Evolutionary conservation across 2,329 filamentous ascomycete genomes (phyloP).

Genomic region (Aspergillus flavus): DNA sequence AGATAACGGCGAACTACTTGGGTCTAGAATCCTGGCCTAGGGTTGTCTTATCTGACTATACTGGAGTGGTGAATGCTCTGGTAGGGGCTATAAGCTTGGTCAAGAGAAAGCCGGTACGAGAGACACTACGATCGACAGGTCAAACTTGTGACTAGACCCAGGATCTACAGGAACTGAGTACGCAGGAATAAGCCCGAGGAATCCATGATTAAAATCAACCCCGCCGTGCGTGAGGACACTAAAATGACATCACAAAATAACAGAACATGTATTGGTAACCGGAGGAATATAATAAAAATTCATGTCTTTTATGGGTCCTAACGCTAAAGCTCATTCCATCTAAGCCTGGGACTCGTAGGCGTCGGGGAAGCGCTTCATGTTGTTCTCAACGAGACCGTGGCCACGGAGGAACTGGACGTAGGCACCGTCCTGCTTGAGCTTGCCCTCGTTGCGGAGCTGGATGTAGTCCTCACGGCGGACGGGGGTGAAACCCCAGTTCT

Average conservation of each 20-base stretch:
- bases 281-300: slow-evolving; percentile 9
- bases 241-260: slow-evolving; percentile 11
- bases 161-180: background rate
- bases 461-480: slow-evolving; percentile 97
- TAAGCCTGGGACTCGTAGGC: slow-evolving; percentile 65
- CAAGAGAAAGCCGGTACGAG: background rate
- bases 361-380: slow-evolving; percentile 93
- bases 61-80: background rate
- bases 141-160: background rate
- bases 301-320: slow-evolving; percentile 20
- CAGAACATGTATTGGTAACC: slow-evolving; percentile 6
- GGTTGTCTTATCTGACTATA: too few species aligned
- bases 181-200: slow-evolving; percentile 9
- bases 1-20: background rate
- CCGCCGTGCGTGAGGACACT: slow-evolving; percentile 18
- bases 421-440: slow-evolving; percentile 95
- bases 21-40: background rate
- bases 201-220: slow-evolving; percentile 18
- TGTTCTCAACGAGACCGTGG: slow-evolving; percentile 80
- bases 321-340: slow-evolving; percentile 27
- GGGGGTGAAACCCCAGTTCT: slow-evolving; percentile 99
- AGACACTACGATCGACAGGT: background rate
- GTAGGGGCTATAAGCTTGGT: background rate
- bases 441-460: slow-evolving; percentile 89
- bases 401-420: slow-evolving; percentile 99